Percentiles rank a stretch among this genome's conserved stretches.
These are phyloP conservation scores for Geosiphon pyriformis DNA, from an alignment of 192 early-diverging fungal species.

Conservation along the genomic window DNA sequence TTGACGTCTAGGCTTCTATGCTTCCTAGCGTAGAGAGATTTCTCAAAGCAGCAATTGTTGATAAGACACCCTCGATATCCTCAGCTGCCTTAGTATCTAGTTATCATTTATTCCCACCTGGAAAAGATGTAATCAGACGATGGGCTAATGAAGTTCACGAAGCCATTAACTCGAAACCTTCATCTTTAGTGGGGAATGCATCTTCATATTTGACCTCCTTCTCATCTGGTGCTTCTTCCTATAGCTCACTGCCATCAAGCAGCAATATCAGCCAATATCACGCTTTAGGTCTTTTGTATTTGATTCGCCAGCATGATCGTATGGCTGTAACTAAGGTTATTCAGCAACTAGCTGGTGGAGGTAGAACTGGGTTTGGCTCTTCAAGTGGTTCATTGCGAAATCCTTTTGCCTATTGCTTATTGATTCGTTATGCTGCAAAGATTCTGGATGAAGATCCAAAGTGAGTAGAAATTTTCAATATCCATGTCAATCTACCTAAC, in stretches of 20 bases:
- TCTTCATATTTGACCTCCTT: constrained; percentile 51
- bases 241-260: constrained; percentile 45
- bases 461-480: constrained; percentile 26
- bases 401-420: constrained; percentile 84
- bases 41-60: constrained; percentile 94
- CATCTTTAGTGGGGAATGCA: constrained; percentile 43
- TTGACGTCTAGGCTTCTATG: constrained; percentile 70
- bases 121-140: constrained; percentile 89
- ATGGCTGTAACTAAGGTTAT: constrained; percentile 98
- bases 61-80: constrained; percentile 84
- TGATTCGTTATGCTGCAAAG: constrained; percentile 88
- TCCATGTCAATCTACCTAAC: too few relatives aligned
- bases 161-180: constrained; percentile 78
- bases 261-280: constrained; percentile 96
- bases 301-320: constrained; percentile 92
- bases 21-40: constrained; percentile 93
- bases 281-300: constrained; percentile 92
- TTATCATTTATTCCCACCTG: constrained; percentile 75
- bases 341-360: constrained; percentile 69
- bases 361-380: constrained; percentile 42
- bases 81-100: constrained; percentile 89
- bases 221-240: constrained; percentile 35
- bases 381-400: constrained; percentile 60
- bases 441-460: constrained; percentile 75
- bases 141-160: constrained; percentile 98